Conservation (phyloP, 2,329 filamentous ascomycete species). For the Clarireedia hainanense region DNA sequence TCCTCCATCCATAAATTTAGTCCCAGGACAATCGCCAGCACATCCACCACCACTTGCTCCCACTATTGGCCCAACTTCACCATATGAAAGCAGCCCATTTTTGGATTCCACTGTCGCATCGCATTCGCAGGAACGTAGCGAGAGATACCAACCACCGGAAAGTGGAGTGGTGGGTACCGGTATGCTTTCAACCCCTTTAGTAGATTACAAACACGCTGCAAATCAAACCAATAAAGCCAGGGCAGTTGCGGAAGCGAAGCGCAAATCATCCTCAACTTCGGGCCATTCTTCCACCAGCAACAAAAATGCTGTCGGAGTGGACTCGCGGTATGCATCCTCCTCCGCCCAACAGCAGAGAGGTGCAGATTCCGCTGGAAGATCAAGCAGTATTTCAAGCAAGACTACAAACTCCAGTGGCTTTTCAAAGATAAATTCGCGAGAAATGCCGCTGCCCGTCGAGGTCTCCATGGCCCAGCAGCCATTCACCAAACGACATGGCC, state of each 20-base stretch:
- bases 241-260: slow-evolving; percentile 18
- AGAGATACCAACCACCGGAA: not conserved
- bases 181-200: slow-evolving; percentile 27
- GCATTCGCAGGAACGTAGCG: not conserved
- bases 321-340: slow-evolving; percentile 15
- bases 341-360: slow-evolving; percentile 10
- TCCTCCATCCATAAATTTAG: too few species aligned
- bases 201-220: slow-evolving; percentile 25
- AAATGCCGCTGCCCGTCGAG: slow-evolving; percentile 16
- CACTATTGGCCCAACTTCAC: slow-evolving; percentile 1
- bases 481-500: slow-evolving; percentile 67
- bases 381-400: slow-evolving; percentile 25
- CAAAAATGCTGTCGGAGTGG: slow-evolving; percentile 23
- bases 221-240: slow-evolving; percentile 24
- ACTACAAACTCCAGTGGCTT: slow-evolving; percentile 24
- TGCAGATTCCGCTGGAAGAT: slow-evolving; percentile 17
- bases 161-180: slow-evolving; percentile 8
- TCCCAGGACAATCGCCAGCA: not conserved
- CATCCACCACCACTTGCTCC: slow-evolving; percentile 8
- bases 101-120: slow-evolving; percentile 7
- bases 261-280: slow-evolving; percentile 22
- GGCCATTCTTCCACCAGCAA: slow-evolving; percentile 18
- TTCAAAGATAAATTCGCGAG: slow-evolving; percentile 23
- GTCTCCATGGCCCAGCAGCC: slow-evolving; percentile 34
- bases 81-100: slow-evolving; percentile 4